phyloP scores from a whole-genome alignment of 2,329 filamentous ascomycete genomes.

The Scopulariopsis brevicaulis region DNA sequence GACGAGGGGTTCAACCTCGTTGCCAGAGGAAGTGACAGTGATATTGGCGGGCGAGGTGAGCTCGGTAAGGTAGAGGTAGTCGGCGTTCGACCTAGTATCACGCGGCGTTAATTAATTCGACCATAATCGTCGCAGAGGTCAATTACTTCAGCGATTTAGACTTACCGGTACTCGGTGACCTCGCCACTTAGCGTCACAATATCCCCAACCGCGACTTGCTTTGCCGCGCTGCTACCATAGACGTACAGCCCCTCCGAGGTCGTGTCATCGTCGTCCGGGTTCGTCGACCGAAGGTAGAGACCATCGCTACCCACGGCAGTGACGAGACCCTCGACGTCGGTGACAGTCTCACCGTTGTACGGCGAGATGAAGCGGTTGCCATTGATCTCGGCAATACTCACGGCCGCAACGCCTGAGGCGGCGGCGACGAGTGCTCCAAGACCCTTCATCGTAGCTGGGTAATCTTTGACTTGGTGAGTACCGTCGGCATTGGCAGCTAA shows the following conservation, averaged over 20 bases:
- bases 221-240: constrained; percentile 38
- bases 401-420: constrained; percentile 19
- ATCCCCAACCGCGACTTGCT: constrained; percentile 48
- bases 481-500: not conserved
- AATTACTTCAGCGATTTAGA: not conserved
- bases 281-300: constrained; percentile 52
- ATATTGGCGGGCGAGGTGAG: constrained; percentile 43
- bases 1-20: constrained; percentile 43
- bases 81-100: constrained; percentile 31
- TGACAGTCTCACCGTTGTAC: constrained; percentile 41
- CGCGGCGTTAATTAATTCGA: constrained; percentile 4
- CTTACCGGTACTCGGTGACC: constrained; percentile 44
- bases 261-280: constrained; percentile 38
- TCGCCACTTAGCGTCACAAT: constrained; percentile 47
- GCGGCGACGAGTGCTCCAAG: constrained; percentile 15
- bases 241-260: constrained; percentile 59
- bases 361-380: constrained; percentile 53
- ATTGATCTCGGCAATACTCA: constrained; percentile 53
- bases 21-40: constrained; percentile 38
- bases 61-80: constrained; percentile 54
- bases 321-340: constrained; percentile 49
- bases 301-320: constrained; percentile 51
- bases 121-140: not conserved
- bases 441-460: constrained; percentile 17
- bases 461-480: not conserved